Evolutionary conservation across 306 rosid genomes (phyloP).

Genomic region (Vigna trinervia): DNA sequence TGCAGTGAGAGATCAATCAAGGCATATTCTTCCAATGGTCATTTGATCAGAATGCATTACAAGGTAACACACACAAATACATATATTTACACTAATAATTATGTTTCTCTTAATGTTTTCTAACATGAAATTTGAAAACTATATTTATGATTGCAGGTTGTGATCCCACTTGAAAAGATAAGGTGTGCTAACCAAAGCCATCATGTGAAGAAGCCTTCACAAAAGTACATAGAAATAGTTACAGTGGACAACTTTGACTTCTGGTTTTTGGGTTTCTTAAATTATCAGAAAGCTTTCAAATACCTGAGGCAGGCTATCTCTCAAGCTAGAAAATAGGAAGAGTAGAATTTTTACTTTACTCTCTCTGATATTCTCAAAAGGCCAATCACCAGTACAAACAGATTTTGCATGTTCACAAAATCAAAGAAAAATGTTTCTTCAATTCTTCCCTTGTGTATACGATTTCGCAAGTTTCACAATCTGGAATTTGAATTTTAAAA

Average conservation of each 20-base stretch:
- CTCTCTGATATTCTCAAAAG: neutral
- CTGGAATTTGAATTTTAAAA: neutral
- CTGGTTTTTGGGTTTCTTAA: conserved; percentile 80
- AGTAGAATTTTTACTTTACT: neutral
- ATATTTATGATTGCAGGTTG: conserved; percentile 14
- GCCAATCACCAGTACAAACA: neutral
- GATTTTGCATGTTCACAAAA: neutral
- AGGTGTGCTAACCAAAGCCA: conserved; percentile 19
- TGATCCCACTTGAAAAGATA: conserved; percentile 34
- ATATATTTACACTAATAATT: too few relatives aligned
- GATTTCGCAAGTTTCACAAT: neutral
- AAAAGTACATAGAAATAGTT: conserved; percentile 65
- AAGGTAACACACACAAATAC: conserved; percentile 7
- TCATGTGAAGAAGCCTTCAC: conserved; percentile 48
- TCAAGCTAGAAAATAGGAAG: conserved; percentile 14
- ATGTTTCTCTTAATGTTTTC: neutral
- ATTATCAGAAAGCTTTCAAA: conserved; percentile 54
- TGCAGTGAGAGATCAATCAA: conserved; percentile 59
- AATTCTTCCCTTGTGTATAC: neutral
- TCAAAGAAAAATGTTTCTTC: neutral
- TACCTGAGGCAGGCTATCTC: conserved; percentile 53
- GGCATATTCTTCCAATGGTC: conserved; percentile 16
- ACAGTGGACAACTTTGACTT: conserved; percentile 66
- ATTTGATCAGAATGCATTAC: conserved; percentile 34
- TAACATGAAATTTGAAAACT: neutral